These are phyloP conservation scores for Leersia perrieri DNA, from an alignment of 176 grass and related monocot species.

Conservation along the genomic window DNA sequence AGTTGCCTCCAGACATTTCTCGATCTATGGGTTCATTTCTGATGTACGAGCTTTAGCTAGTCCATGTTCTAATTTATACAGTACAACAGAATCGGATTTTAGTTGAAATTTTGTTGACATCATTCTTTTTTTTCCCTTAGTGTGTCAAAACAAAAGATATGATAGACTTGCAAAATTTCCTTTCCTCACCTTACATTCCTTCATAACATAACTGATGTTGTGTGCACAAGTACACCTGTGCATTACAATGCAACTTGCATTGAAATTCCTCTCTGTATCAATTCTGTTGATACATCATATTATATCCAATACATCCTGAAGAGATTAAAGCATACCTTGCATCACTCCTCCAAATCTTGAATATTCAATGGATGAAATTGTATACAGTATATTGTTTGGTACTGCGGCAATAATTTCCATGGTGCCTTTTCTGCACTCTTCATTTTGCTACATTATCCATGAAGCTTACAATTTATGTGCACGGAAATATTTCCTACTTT, in stretches of 20 bases:
- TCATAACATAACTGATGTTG: background rate
- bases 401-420: background rate
- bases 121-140: background rate
- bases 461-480: background rate
- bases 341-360: background rate
- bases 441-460: slow-evolving; percentile 1
- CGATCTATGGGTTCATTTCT: slow-evolving; percentile 25
- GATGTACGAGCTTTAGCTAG: background rate
- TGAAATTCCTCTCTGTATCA: background rate
- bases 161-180: background rate
- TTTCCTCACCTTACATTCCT: background rate
- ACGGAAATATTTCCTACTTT: background rate
- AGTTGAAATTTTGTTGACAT: background rate
- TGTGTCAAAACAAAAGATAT: background rate
- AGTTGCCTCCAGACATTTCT: background rate
- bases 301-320: background rate
- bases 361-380: background rate
- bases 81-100: background rate
- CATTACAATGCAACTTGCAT: background rate
- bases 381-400: slow-evolving; percentile 5
- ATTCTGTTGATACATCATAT: background rate
- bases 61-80: background rate
- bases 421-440: slow-evolving; percentile 3
- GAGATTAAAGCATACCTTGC: background rate
- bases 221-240: background rate